Evolutionary conservation across 2,329 filamentous ascomycete genomes (phyloP).

Genomic region (Trichophyton equinum): DNA sequence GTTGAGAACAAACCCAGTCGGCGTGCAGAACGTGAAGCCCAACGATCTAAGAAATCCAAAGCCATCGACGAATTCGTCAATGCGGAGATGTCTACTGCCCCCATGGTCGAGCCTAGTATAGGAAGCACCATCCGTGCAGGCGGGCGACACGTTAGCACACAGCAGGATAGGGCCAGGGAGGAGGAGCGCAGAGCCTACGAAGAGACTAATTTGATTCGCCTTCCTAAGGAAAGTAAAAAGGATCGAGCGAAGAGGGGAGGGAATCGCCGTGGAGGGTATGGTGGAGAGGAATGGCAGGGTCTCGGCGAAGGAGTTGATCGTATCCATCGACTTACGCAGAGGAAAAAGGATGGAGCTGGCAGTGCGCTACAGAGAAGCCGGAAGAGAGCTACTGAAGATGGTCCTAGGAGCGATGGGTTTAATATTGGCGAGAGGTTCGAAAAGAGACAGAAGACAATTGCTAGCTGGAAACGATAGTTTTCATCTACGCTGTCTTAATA

Average conservation of each 20-base stretch:
- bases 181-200: slow-evolving; percentile 74
- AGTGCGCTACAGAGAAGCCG: slow-evolving; percentile 66
- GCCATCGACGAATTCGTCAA: slow-evolving; percentile 87
- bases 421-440: slow-evolving; percentile 54
- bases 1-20: slow-evolving; percentile 45
- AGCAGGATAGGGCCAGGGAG: slow-evolving; percentile 62
- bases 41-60: slow-evolving; percentile 57
- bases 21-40: slow-evolving; percentile 47
- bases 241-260: slow-evolving; percentile 53
- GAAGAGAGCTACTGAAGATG: slow-evolving; percentile 61
- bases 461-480: slow-evolving; percentile 28
- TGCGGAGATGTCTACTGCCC: slow-evolving; percentile 69
- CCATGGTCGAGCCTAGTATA: slow-evolving; percentile 75
- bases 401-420: slow-evolving; percentile 49
- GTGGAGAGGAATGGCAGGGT: slow-evolving; percentile 86
- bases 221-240: slow-evolving; percentile 82
- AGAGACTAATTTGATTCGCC: slow-evolving; percentile 77
- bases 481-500: neutral
- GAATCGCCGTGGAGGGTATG: slow-evolving; percentile 49
- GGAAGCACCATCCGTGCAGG: slow-evolving; percentile 74
- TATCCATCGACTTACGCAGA: slow-evolving; percentile 69
- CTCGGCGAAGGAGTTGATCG: slow-evolving; percentile 75
- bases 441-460: slow-evolving; percentile 34
- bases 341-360: slow-evolving; percentile 43
- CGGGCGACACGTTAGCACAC: slow-evolving; percentile 67